Evolutionary conservation across 192 early-diverging fungal species (phyloP).

Genomic region (Chytriomyces sp.): DNA sequence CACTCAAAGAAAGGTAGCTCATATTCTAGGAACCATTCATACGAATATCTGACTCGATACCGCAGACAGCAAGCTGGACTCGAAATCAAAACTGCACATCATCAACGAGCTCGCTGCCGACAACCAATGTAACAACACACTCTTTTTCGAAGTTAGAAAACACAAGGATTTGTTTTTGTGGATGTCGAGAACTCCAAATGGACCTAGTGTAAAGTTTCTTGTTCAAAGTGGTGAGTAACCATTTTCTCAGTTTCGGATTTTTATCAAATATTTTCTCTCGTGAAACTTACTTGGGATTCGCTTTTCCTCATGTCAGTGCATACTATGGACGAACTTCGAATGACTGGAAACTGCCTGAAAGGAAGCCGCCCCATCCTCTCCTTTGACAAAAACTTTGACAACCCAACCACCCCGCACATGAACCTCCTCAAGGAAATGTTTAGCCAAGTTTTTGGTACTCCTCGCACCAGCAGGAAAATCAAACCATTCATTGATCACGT

Average conservation of each 20-base stretch:
- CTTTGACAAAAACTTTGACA: constrained; percentile 93
- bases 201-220: constrained; percentile 92
- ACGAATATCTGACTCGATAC: not conserved
- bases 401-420: constrained; percentile 71
- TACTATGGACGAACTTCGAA: constrained; percentile 98
- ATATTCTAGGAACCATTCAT: not conserved
- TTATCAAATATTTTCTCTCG: too few species aligned
- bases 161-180: constrained; percentile 94
- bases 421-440: constrained; percentile 93
- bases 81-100: constrained; percentile 79
- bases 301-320: too few species aligned
- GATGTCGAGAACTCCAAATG: constrained; percentile 93
- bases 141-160: constrained; percentile 95
- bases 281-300: not conserved
- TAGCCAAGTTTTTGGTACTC: constrained; percentile 86
- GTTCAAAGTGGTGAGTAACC: constrained; percentile 81
- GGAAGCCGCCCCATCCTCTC: constrained; percentile 93
- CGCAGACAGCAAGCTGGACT: constrained; percentile 85
- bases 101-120: constrained; percentile 96
- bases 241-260: not conserved
- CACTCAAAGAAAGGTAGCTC: constrained; percentile 86
- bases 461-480: constrained; percentile 82
- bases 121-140: constrained; percentile 97
- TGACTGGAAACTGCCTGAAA: constrained; percentile 98
- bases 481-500: constrained; percentile 99